Evolutionary conservation across 1,284 basidiomycete species (phyloP), one percentile per base, ranked within the genome.

Genomic region (Grifola frondosa): DNA sequence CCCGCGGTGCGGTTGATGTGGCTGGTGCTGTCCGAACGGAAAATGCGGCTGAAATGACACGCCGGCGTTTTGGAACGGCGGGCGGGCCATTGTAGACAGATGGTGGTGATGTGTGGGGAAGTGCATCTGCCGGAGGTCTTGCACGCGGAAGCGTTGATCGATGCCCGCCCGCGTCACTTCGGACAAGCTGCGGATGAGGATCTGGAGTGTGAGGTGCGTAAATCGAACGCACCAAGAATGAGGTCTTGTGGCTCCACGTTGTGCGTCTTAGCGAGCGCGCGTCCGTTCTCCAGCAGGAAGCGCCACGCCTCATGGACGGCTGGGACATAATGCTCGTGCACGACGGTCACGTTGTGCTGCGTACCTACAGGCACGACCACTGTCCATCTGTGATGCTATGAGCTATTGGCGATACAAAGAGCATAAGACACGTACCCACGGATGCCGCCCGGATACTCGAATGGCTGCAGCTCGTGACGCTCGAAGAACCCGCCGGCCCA

Each of bases 231-330:
- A 78, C 75, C 65, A 7, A 78, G 59, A 16, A 77, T 67, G 6
- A 78, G 42, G 4, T 75, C 66, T 46, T 74, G 67, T 0, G 74
- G 72, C 45, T 62, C 48, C 20, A 75, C 57, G n/a, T 55, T 57
- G 41, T 66, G 61, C 21, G 59, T 51, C 13, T 56, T 42, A 0
- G 69, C 68, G 8, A 75, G 48, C 12, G 44, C 43, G 20, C 56
- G 56, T 3, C 66, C 73, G 8, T 66, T 54, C 4, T 63, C 46
- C 7, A 74, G 62, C 1, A 77, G 55, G 40, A 66, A 68, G 23
- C 58, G 46, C 77, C 76, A 78, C 5, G 73, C 74, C n/a, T 67
- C 62, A 21, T 59, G 61, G 22, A 68, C 56, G 11, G 57, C 57
- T 1, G 49, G 26, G 17, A 69, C 36, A 15, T 43, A 52, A 8